Evolutionary conservation across 495 filamentous ascomycete genomes (phyloP).

Genomic region (Cercophora newfieldiana): DNA sequence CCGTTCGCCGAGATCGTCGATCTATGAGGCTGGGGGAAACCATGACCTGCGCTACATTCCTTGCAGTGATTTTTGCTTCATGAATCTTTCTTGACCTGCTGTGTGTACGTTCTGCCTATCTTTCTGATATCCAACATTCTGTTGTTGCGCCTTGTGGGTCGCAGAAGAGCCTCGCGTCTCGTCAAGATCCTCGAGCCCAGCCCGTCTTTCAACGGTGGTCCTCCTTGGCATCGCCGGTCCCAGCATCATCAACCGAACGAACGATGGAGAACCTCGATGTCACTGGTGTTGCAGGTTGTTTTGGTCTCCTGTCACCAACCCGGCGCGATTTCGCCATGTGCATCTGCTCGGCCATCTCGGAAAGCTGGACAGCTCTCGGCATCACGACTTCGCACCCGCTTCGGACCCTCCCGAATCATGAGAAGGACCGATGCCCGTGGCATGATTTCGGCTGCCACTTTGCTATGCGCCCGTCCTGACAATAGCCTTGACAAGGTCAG

Average conservation of each 20-base stretch:
- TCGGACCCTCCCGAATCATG: neutral
- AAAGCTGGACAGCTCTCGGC: neutral
- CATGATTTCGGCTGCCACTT: neutral
- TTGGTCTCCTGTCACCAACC: no score
- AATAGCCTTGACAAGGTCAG: neutral
- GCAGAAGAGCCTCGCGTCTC: neutral
- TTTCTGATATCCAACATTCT: neutral
- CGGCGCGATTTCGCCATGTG: neutral
- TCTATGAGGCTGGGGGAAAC: constrained; percentile 83
- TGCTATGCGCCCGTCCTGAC: neutral
- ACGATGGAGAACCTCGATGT: no score
- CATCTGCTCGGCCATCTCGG: neutral
- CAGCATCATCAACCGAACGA: no score
- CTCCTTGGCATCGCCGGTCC: neutral
- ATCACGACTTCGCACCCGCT: neutral
- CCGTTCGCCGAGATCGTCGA: constrained; percentile 82
- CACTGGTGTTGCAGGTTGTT: no score
- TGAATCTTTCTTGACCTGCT: neutral
- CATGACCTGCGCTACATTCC: constrained; percentile 72
- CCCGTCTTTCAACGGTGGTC: neutral
- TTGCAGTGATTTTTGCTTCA: neutral
- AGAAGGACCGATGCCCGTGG: neutral
- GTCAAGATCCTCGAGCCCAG: neutral
- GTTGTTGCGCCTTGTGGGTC: neutral
- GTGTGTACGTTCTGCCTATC: neutral